Base-by-base conservation (phyloP, 192 early-diverging fungal species). In the Gamsiella multidivaricata region DNA sequence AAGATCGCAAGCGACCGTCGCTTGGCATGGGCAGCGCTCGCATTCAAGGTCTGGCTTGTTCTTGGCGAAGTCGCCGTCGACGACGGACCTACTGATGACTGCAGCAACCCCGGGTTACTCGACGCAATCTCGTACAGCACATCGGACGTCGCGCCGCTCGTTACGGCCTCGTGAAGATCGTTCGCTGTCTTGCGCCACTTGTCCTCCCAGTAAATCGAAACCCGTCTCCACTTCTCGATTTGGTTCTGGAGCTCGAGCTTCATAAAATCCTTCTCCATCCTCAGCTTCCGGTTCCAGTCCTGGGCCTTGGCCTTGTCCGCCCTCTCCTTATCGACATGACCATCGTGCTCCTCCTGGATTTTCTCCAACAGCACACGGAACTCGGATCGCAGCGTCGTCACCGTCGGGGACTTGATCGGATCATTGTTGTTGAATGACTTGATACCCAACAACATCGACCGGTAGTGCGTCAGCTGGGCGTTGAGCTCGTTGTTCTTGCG, bases 381-480 rank as follows among this genome's bases (percentile, higher is more conserved):
- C 61, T 73, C 70, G 11, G 61, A 51, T 7, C 70, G 53, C 14
- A 73, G 54, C 4, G 61, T 73, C 1, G 70, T 73, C 23, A 73
- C 70, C 5, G 70, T 73, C 3, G 70, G 70, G 2, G 70, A 73
- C 55, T 73, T 73, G 62, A 73, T 73, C 52, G 70, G 70, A 26
- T 73, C 70, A n/a, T 73, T 73, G 61, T 73, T 73, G 55, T 73
- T 73, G 61, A 73, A 73, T 3, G 70, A 73, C 49, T 73, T 73
- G 70, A 73, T 73, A 25, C 70, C 70, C 28, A 73, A 55, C n/a
- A 73, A 46, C 61, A 73, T 65, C 36, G 61, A 52, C 15, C 70
- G 54, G 56, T 59, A 73, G 39, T 73, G 70, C 1, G 61, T 73
- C 43, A 73, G 34, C 39, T 73, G 70, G 9, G 54, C 70, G 2